Evolutionary conservation across 108 stramenopile species (phyloP).

Genomic region (Cyclotella choctawhatcheeana): DNA sequence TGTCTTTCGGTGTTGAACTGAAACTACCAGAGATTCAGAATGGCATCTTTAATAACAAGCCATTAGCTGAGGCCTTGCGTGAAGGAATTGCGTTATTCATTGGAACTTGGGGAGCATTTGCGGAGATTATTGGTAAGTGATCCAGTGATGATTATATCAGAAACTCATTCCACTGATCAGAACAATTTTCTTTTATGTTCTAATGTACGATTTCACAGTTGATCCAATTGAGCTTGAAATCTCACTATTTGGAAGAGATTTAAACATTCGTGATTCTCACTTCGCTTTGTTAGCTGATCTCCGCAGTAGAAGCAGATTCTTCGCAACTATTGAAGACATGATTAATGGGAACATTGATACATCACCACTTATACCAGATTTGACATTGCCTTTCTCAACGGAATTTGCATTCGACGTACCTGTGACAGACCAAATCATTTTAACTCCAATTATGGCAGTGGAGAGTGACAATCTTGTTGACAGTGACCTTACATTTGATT

Average conservation of each 20-base stretch:
- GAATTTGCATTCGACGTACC: slow-evolving; percentile 22
- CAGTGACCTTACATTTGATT: slow-evolving; percentile 7
- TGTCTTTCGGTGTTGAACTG: slow-evolving; percentile 12
- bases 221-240: slow-evolving; percentile 25
- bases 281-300: slow-evolving; percentile 21
- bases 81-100: neutral
- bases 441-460: neutral
- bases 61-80: neutral
- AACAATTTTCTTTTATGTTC: too few species aligned
- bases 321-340: slow-evolving; percentile 12
- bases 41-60: neutral
- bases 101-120: slow-evolving; percentile 6
- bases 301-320: slow-evolving; percentile 22
- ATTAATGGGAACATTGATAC: neutral
- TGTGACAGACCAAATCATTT: neutral
- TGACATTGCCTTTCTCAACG: slow-evolving; percentile 11
- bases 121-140: neutral
- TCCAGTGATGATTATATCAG: too few species aligned
- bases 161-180: too few species aligned
- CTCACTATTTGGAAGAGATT: neutral
- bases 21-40: neutral
- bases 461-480: neutral
- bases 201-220: too few species aligned
- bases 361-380: slow-evolving; percentile 21
- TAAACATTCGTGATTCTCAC: slow-evolving; percentile 24